Evolutionary conservation across 495 filamentous ascomycete genomes (phyloP), one percentile per base, ranked within the genome.

Genomic region (Talaromyces nanjingensis): DNA sequence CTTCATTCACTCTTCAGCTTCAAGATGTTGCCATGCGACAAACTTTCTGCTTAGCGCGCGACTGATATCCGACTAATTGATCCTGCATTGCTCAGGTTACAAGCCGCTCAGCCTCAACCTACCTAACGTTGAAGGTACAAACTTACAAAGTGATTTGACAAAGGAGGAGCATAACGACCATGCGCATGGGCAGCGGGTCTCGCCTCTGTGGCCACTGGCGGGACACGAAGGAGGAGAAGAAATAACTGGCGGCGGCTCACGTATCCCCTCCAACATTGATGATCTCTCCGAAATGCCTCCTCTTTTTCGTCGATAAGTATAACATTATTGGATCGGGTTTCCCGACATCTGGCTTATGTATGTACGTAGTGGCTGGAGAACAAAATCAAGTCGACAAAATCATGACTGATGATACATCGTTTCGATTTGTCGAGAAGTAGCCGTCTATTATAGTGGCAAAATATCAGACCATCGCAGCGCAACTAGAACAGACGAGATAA

Each of bases 101-200:
- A 49, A 49, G n/a, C 45, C 45, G 45, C 18, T 49, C 45, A 49
- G 18, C 45, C n/a, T 42, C 45, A 49, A 14, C 45, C 45, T 49
- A 49, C 22, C 37, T 12, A 16, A 16, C 7, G 18, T 49, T 12
- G 18, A 18, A 20, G 45, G 16, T 49, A 16, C 37, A 42, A 14
- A 42, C 37, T 42, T 14, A 42, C 37, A 42, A 39, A 42, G 37
- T 49, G 45, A 20, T 20, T 49, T 18, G 45, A 20, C 45, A 49
- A 49, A 49, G 18, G 45, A 49, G 45, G 45, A 22, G 45, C 16
- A 49, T 20, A 49, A 49, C 45, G 18, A 49, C 45, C 45, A 49
- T 56, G 53, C 53, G 53, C 53, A 27, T 29, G 11, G 53, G 24
- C 16, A 56, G 53, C 53, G 53, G 53, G 53, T 56, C 53, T 56